phyloP scores from a whole-genome alignment of 345 rosid species.

The Hibiscus trionum region DNA sequence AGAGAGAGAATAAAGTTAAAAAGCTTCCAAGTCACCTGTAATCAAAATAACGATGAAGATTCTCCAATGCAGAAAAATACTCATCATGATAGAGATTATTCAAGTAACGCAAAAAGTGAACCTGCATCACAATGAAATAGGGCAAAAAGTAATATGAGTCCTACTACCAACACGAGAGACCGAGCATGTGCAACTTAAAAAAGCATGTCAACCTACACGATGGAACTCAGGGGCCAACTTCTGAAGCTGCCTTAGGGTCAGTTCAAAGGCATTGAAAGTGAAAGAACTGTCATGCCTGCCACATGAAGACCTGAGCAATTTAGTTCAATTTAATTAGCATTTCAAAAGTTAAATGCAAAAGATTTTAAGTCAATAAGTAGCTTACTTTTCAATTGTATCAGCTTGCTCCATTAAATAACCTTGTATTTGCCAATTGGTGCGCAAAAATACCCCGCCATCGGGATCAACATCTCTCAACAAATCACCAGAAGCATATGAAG shows the following conservation, averaged over 20 bases:
- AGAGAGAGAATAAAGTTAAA: not conserved
- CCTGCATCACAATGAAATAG: conserved; percentile 41
- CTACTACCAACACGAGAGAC: not conserved
- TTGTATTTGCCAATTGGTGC: conserved; percentile 78
- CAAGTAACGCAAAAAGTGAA: conserved; percentile 87
- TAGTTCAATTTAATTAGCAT: not conserved
- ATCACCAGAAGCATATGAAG: conserved; percentile 32
- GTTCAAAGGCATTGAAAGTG: conserved; percentile 54
- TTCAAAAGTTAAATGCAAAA: not conserved
- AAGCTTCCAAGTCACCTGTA: conserved; percentile 55
- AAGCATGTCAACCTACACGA: conserved; percentile 48
- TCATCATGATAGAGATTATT: conserved; percentile 81
- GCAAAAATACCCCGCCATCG: conserved; percentile 48
- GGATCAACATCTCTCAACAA: conserved; percentile 26
- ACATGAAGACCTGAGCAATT: conserved; percentile 15
- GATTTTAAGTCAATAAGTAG: not conserved
- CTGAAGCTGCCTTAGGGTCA: conserved; percentile 59
- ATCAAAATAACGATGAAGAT: conserved; percentile 85
- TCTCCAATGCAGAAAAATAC: conserved; percentile 86
- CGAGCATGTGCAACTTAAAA: conserved; percentile 1
- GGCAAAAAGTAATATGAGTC: conserved; percentile 10
- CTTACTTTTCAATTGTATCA: conserved; percentile 79
- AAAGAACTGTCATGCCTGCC: conserved; percentile 69
- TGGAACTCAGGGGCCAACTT: conserved; percentile 90
- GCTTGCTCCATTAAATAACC: conserved; percentile 86